Evolutionary conservation across 2,329 filamentous ascomycete genomes (phyloP).

Genomic region (Leptoxyphium fumago): DNA sequence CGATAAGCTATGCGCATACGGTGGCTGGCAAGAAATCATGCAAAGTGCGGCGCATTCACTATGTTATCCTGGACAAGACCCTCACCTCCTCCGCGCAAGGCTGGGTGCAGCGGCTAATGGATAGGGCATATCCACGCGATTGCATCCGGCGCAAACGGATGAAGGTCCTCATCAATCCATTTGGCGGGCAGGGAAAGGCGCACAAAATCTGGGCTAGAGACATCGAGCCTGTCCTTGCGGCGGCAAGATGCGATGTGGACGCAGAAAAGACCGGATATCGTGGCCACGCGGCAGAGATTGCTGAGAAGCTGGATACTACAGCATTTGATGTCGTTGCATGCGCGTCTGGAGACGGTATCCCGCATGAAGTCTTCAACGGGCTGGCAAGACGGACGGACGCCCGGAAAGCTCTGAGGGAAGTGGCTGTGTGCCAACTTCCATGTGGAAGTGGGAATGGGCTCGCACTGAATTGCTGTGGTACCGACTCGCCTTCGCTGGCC

Average conservation of each 20-base stretch:
- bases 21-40: constrained; percentile 39
- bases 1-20: constrained; percentile 57
- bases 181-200: constrained; percentile 69
- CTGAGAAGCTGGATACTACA: constrained; percentile 59
- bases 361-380: constrained; percentile 91
- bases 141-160: constrained; percentile 55
- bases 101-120: constrained; percentile 53
- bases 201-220: constrained; percentile 57
- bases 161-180: constrained; percentile 82
- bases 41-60: constrained; percentile 45
- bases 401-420: constrained; percentile 52
- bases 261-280: constrained; percentile 54
- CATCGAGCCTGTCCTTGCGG: constrained; percentile 68
- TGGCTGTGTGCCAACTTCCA: constrained; percentile 77
- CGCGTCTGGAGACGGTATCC: constrained; percentile 82
- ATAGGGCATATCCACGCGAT: constrained; percentile 54
- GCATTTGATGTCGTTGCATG: constrained; percentile 74
- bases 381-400: constrained; percentile 66
- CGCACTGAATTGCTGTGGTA: constrained; percentile 78
- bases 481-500: constrained; percentile 57
- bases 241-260: constrained; percentile 64
- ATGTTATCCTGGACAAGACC: constrained; percentile 40
- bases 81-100: constrained; percentile 33
- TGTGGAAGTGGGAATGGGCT: constrained; percentile 92
- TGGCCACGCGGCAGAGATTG: constrained; percentile 68